phyloP scores from a whole-genome alignment of 371 early-diverging fungal species.

The Rhizopus arrhizus region DNA sequence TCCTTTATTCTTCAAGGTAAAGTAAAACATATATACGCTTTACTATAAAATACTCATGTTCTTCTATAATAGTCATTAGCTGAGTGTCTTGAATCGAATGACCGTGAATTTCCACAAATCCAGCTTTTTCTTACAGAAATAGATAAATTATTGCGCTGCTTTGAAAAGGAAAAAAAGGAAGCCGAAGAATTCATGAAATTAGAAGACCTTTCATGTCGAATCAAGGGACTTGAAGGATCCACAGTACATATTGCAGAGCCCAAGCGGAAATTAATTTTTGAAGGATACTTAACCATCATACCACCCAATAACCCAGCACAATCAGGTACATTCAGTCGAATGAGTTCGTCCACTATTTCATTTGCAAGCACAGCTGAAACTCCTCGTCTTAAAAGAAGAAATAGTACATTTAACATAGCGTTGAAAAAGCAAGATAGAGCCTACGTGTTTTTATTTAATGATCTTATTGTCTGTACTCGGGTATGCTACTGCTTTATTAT shows the following conservation, averaged over 20 bases:
- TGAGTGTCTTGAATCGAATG: slow-evolving; percentile 14
- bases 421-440: slow-evolving; percentile 20
- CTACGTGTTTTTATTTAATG: slow-evolving; percentile 49
- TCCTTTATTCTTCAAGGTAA: slow-evolving; percentile 47
- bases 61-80: slow-evolving; percentile 6
- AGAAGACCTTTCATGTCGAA: slow-evolving; percentile 35
- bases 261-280: slow-evolving; percentile 33
- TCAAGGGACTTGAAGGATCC: slow-evolving; percentile 32
- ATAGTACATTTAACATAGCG: slow-evolving; percentile 27
- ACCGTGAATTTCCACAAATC: slow-evolving; percentile 8
- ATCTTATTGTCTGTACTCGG: slow-evolving; percentile 43
- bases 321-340: background rate
- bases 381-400: slow-evolving; percentile 22
- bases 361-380: slow-evolving; percentile 9
- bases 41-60: background rate
- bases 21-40: background rate
- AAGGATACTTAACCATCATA: slow-evolving; percentile 36
- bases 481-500: slow-evolving; percentile 13
- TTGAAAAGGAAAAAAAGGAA: slow-evolving; percentile 39
- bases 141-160: slow-evolving; percentile 28
- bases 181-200: slow-evolving; percentile 34
- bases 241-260: slow-evolving; percentile 27
- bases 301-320: slow-evolving; percentile 20
- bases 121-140: slow-evolving; percentile 28
- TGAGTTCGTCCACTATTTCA: slow-evolving; percentile 4